Conservation (phyloP, 2,329 filamentous ascomycete species). For the Sporothrix pseudoabietina region DNA sequence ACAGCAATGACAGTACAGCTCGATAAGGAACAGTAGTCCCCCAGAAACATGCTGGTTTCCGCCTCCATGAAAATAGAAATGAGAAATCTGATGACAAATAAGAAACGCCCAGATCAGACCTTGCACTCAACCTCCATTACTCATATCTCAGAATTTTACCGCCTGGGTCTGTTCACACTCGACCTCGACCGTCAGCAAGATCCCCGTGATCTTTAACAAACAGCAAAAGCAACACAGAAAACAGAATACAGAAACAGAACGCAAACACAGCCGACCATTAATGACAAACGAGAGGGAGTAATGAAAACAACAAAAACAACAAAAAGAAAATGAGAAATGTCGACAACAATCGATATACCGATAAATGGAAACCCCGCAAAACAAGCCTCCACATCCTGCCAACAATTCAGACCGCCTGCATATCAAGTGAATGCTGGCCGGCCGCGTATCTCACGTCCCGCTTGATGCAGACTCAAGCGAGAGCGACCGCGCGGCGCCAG, state of each 20-base stretch:
- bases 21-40: background rate
- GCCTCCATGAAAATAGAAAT: background rate
- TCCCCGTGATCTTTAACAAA: background rate
- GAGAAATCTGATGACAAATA: background rate
- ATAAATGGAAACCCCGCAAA: background rate
- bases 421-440: background rate
- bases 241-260: background rate
- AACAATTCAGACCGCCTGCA: background rate
- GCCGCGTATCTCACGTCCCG: background rate
- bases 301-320: background rate
- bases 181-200: background rate
- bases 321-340: background rate
- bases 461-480: background rate
- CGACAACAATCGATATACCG: background rate
- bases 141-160: background rate
- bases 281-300: background rate
- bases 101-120: background rate
- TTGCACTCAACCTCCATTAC: background rate
- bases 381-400: background rate
- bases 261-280: background rate
- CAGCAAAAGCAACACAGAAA: background rate
- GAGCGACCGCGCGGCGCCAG: background rate
- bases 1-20: background rate
- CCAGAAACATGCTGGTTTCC: background rate
- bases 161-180: slow-evolving; percentile 1